Evolutionary conservation across 768 basidiomycete genomes (phyloP), one percentile per base, ranked within the genome.

Genomic region (Holtermannia corniformis): DNA sequence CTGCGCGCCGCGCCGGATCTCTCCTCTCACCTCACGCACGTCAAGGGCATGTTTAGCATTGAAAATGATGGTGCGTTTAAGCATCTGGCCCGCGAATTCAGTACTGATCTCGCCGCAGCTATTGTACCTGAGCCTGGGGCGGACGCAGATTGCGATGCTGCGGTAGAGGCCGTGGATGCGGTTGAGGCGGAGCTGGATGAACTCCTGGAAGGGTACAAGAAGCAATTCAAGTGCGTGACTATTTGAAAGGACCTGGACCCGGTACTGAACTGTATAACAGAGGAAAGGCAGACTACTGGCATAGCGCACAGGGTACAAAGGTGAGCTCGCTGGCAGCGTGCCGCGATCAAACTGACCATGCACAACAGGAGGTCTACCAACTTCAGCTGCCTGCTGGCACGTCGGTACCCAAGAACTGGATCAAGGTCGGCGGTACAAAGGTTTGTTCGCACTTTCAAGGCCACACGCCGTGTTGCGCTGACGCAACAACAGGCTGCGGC

Each of bases 1-100:
- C 72, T 99, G 41, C 78, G 87, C 25, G 78, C 81, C 14, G 86
- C 86, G 0, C 93, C 95, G 0, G 86, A 93, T 69, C 74, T 97
- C 13, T 63, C 77, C 2, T 78, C 81, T 19, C 75, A 87, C 67
- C 71, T 96, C 53, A 80, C 82, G 61, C 80, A 85, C 47, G 77
- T 97, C 25, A 80, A 84, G 60, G 75, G 75, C 13, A 80, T 87
- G 79, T 97, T 82, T 69, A 76, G 75, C 57, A 75, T 60, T 7
- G 26, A 59, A 4, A 48, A 56, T 1, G 65, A 63, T 7, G 68
- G 72, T 73, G 53, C 45, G 68, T 64, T 21, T 1, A 23, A 12
- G 22, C 32, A 14, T 46, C 44, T 40, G 42, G 16, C 22, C 28
- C 24, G 7, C 14, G 14, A 2, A 3, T 3, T 41, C 23, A 32